Conservation (phyloP, 169 alveolate species). For the Plasmodium chabaudi region DNA sequence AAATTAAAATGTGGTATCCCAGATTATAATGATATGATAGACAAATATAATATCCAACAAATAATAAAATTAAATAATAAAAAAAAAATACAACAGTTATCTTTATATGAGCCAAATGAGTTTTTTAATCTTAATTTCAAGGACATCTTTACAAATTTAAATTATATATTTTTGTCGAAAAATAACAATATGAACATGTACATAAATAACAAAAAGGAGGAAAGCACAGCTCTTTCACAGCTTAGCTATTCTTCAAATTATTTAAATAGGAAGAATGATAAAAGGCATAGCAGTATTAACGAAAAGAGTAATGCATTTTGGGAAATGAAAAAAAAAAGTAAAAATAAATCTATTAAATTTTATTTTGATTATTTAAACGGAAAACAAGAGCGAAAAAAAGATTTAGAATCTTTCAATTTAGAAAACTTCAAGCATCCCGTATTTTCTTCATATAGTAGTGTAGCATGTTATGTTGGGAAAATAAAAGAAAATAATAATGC, state of each 20-base stretch:
- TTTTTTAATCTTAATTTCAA: slow-evolving; percentile 43
- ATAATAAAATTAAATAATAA: slow-evolving; percentile 77
- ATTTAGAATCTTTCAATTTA: neutral
- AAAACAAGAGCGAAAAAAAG: neutral
- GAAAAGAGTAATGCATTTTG: too few relatives aligned
- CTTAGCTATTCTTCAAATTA: neutral
- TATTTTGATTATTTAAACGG: slow-evolving; percentile 21
- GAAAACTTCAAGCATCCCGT: too few relatives aligned
- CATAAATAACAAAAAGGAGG: slow-evolving; percentile 33
- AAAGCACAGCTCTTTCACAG: slow-evolving; percentile 14
- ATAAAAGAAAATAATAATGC: too few relatives aligned
- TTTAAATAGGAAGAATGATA: too few relatives aligned
- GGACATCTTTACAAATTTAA: slow-evolving; percentile 61
- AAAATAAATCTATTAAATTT: too few relatives aligned
- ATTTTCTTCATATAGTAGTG: too few relatives aligned
- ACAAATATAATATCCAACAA: slow-evolving; percentile 80
- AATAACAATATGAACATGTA: slow-evolving; percentile 58
- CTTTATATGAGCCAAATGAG: slow-evolving; percentile 52
- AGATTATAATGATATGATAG: slow-evolving; percentile 79
- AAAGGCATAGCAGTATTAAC: too few relatives aligned
- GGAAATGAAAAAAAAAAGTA: too few relatives aligned
- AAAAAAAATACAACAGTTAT: slow-evolving; percentile 24
- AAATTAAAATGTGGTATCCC: slow-evolving; percentile 83
- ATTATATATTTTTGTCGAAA: slow-evolving; percentile 38
- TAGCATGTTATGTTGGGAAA: too few relatives aligned